A percentile compares a stretch with the other conserved stretches of the same genome.
These are phyloP conservation scores for Naganishia sp. DNA, from an alignment of 1,284 basidiomycete genomes.

Conservation along the genomic window DNA sequence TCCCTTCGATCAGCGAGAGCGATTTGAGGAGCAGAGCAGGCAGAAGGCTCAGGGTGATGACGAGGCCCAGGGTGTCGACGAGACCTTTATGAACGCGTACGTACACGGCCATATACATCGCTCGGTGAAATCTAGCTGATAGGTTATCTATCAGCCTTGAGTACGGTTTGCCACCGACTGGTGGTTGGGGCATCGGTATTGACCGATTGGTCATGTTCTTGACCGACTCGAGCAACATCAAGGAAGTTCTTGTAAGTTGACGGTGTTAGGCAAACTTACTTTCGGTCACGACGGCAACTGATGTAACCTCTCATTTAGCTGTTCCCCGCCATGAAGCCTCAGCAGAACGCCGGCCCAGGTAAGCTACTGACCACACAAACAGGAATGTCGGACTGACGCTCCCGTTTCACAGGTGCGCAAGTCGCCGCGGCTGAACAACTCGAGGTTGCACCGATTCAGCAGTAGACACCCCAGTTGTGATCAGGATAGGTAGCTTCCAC, in stretches of 20 bases:
- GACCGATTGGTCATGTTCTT: conserved; percentile 96
- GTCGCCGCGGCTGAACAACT: too few species aligned
- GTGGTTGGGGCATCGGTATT: conserved; percentile 93
- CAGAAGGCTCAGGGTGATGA: conserved; percentile 98
- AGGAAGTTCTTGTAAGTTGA: conserved; percentile 61
- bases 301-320: conserved; percentile 34
- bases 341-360: conserved; percentile 32
- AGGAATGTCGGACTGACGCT: background rate
- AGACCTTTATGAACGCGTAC: conserved; percentile 87
- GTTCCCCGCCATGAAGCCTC: conserved; percentile 56
- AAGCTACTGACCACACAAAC: background rate
- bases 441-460: too few species aligned
- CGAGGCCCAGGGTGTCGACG: conserved; percentile 95
- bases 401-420: background rate
- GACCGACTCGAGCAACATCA: conserved; percentile 76
- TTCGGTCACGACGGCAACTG: background rate
- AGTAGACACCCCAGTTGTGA: too few species aligned
- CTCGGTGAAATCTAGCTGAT: background rate
- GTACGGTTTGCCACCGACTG: conserved; percentile 95
- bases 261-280: too few species aligned
- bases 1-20: conserved; percentile 90
- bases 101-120: conserved; percentile 46
- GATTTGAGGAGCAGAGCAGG: conserved; percentile 91
- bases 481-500: background rate
- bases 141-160: conserved; percentile 66